These are phyloP conservation scores for Saccharomyces pastorianus DNA, from an alignment of 1,139 yeast genomes.

Conservation along the genomic window DNA sequence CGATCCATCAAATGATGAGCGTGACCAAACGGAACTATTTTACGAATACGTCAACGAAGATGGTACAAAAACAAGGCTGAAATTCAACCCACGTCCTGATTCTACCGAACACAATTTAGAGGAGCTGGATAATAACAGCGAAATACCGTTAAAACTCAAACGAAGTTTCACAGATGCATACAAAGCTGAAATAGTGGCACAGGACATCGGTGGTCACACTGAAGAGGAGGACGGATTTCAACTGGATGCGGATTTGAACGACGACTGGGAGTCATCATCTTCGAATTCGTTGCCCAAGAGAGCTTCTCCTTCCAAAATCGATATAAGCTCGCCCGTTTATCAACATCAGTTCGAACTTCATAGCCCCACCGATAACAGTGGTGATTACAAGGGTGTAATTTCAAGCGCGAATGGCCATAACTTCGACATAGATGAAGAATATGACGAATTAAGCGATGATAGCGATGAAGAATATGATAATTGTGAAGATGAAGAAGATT, in stretches of 20 bases:
- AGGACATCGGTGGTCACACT: slow-evolving; percentile 5
- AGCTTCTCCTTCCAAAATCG: slow-evolving; percentile 7
- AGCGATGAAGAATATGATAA: slow-evolving; percentile 21
- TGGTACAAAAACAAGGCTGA: slow-evolving; percentile 25
- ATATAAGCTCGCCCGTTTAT: not conserved
- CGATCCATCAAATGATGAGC: slow-evolving; percentile 16
- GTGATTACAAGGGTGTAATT: slow-evolving; percentile 2
- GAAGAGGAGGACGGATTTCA: slow-evolving; percentile 28
- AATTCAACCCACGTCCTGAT: slow-evolving; percentile 14
- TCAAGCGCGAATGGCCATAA: slow-evolving; percentile 6
- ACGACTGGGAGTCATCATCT: not conserved
- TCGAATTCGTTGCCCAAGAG: slow-evolving; percentile 2
- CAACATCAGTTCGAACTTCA: slow-evolving; percentile 26
- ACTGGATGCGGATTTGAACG: slow-evolving; percentile 10
- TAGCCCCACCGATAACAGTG: slow-evolving; percentile 1
- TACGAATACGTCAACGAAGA: slow-evolving; percentile 38
- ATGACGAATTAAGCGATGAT: slow-evolving; percentile 19
- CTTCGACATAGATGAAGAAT: slow-evolving; percentile 12
- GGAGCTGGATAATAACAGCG: slow-evolving; percentile 17
- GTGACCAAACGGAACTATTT: slow-evolving; percentile 20
- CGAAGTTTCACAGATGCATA: not conserved
- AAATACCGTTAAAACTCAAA: slow-evolving; percentile 1
- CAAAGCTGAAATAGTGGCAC: not conserved
- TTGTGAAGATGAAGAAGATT: slow-evolving; percentile 19
- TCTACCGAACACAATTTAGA: slow-evolving; percentile 14